A percentile compares a stretch with the other conserved stretches of the same genome.
phyloP scores from a whole-genome alignment of 2,329 filamentous ascomycete genomes.

The Alternaria infectoria region DNA sequence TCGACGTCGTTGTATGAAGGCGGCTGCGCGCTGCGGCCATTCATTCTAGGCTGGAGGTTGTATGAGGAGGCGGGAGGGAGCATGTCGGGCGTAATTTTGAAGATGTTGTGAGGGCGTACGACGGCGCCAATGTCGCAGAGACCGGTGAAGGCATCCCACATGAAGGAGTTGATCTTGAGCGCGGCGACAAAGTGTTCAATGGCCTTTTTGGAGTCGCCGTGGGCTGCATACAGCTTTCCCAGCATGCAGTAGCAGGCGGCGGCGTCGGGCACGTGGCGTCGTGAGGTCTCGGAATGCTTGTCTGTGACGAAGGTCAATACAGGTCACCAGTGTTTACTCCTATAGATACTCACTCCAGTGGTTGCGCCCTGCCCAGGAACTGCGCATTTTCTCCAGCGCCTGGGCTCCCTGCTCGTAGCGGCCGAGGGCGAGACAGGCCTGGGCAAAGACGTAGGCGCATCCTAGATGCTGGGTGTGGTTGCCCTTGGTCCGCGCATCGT shows the following conservation, averaged over 20 bases:
- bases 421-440: conserved; percentile 81
- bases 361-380: conserved; percentile 76
- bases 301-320: conserved; percentile 48
- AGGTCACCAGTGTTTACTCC: background rate
- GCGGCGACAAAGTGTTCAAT: conserved; percentile 87
- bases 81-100: conserved; percentile 74
- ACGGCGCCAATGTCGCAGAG: conserved; percentile 83
- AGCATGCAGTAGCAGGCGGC: conserved; percentile 82
- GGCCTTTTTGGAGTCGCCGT: conserved; percentile 81
- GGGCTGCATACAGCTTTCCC: conserved; percentile 83
- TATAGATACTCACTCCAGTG: conserved; percentile 71
- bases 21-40: conserved; percentile 48
- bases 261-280: conserved; percentile 80
- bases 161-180: conserved; percentile 88
- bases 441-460: conserved; percentile 90
- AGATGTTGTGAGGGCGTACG: conserved; percentile 84
- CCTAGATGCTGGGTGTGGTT: conserved; percentile 78
- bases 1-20: conserved; percentile 49
- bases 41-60: conserved; percentile 51
- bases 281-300: conserved; percentile 75
- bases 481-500: conserved; percentile 75
- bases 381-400: conserved; percentile 81
- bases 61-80: conserved; percentile 50
- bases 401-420: conserved; percentile 80
- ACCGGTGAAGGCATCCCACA: conserved; percentile 95